Base-by-base conservation (phyloP, 2,329 filamentous ascomycete species). In the Colletotrichum plurivorum region DNA sequence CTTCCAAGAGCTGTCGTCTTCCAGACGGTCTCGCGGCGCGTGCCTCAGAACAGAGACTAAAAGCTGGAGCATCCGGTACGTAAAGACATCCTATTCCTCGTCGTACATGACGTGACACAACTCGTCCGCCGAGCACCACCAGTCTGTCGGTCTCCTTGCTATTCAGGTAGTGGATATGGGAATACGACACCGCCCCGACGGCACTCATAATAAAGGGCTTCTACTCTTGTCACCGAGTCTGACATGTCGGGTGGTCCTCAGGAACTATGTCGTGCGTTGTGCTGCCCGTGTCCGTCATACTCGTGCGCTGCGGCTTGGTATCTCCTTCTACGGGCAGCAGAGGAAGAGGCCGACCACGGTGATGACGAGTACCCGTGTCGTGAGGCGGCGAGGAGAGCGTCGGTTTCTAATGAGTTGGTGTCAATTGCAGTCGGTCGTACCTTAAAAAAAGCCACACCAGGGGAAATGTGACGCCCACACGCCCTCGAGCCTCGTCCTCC, bases 401-500 rank as follows among this genome's bases (percentile, higher is more conserved):
- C 15, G 16, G 4, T 25, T 49, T 39, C 57, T 60, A 13, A 51
- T 18, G 25, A 20, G 18, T 22, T 25, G 52, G 41, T 43, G 25
- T 16, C 45, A 25, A 10, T 8, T 22, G 16, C 9, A 22, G 5
- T 22, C 27, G 39, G 53, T 53, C 20, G 52, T 61, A 65, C 41
- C 61, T 49, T 25, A 45, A 12, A 22, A 49, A 39, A 56, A 16
- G 22, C 41, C 58, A 62, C 45, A 10, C 1, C 25, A 20, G 7
- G 63, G 41, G 48, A 65, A 65, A 46, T 25, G 20, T 57, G 36
- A 63, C 16, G 20, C 16, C 49, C 36, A 20, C 52, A 63, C 16
- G 20, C 16, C 49, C 36, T 31, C 52, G 51, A 56, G 51, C 49
- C 36, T 56, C 51, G 51, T 46, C 45, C 58, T 43, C 27, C 48